Base-by-base conservation (phyloP, 2,329 filamentous ascomycete species). In the Aspergillus piperis region DNA sequence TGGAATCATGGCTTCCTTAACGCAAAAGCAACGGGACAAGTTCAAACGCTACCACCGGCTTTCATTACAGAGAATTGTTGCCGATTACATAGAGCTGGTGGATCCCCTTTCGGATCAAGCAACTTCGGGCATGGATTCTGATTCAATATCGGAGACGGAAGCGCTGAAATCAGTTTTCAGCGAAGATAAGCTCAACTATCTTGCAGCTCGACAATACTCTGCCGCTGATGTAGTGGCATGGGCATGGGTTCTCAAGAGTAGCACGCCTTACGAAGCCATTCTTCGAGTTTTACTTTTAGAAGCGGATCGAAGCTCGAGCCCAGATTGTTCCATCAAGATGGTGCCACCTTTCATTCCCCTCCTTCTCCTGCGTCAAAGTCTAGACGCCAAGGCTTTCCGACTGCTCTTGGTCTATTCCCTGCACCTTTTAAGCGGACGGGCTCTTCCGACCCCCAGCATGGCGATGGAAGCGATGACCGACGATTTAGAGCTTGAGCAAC, bases 321-420 rank as follows among this genome's bases (percentile, higher is more conserved):
- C 51, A 19, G 57, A 54, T 25, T 19, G 30, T 8, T 32, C 41
- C 23, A 41, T 58, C 8, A 63, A 57, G 42, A 66, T 57, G 39
- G 64, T 80, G 7, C 82, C 83, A 2, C 58, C 77, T 6, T 84
- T 84, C 61, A 71, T 86, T 13, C 69, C 80, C 17, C 68, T 80
- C 25, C 76, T 81, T 63, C 68, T 84, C 15, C 72, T 85, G 48
- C 77, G 79, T 30, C 64, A 68, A 19, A 64, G 75, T 49, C 68
- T 84, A 10, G 75, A 76, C 60, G 70, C 74, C 2, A 70, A 71
- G 42, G 74, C 78, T 5, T 75, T 84, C 41, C 75, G 77, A 21
- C 64, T 78, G 47, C 68, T 84, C 10, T 64, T 84, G 17, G 64
- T 73, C 25, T 73, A 79, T 64, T 73, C 72, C 23, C 67, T 76